phyloP scores from a whole-genome alignment of 768 basidiomycete genomes.

The Rhodotorula kratochvilovae region DNA sequence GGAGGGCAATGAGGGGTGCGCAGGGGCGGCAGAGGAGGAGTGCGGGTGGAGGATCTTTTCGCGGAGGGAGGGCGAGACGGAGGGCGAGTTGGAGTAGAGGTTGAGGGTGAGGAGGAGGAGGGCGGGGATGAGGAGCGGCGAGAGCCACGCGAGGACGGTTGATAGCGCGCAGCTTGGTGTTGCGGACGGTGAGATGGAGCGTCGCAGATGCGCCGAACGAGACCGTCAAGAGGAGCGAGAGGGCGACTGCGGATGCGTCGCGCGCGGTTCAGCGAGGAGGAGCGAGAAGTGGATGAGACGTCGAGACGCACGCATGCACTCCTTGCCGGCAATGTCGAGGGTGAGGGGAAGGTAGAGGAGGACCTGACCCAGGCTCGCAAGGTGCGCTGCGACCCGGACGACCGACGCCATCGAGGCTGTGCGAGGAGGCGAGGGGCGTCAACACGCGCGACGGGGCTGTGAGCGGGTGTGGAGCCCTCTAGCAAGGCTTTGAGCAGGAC shows the following conservation, averaged over 20 bases:
- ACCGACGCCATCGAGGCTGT: background rate
- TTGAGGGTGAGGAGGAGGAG: constrained; percentile 43
- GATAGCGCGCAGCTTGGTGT: constrained; percentile 39
- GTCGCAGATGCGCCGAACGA: constrained; percentile 30
- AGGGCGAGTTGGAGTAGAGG: constrained; percentile 42
- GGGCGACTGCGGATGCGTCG: constrained; percentile 16
- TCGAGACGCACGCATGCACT: constrained; percentile 23
- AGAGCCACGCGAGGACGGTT: constrained; percentile 19
- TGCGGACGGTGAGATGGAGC: constrained; percentile 26
- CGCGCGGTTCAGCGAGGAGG: no score
- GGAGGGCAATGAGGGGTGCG: background rate
- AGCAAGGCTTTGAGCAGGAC: no score
- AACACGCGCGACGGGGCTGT: no score
- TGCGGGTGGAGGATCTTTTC: constrained; percentile 11
- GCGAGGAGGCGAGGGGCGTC: background rate
- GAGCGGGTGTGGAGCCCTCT: no score
- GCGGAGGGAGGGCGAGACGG: background rate
- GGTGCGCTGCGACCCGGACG: constrained; percentile 3
- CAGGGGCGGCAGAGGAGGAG: background rate
- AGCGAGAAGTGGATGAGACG: no score
- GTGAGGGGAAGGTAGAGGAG: constrained; percentile 44
- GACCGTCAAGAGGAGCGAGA: constrained; percentile 40
- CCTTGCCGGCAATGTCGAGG: constrained; percentile 44
- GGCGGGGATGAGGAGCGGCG: constrained; percentile 38
- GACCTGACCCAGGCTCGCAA: constrained; percentile 26